A percentile compares a stretch with the other conserved stretches of the same genome.
Evolutionary conservation across 2,329 filamentous ascomycete species (phyloP).

Genomic region (Trichoderma harzianum): DNA sequence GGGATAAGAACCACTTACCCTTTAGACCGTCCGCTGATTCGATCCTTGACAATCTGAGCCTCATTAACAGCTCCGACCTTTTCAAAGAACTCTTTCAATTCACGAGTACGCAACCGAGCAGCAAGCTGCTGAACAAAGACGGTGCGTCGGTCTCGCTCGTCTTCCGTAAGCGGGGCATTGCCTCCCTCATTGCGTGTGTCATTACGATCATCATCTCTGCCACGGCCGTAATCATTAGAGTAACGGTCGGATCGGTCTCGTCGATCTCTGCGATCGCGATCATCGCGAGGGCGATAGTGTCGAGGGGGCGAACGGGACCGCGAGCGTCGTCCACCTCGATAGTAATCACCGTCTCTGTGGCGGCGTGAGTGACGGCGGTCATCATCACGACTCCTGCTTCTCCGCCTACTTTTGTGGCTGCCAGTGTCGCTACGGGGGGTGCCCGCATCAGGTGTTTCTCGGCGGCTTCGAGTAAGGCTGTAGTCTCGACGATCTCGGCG

Average conservation of each 20-base stretch:
- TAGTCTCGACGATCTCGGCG: slow-evolving; percentile 54
- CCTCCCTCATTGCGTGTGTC: slow-evolving; percentile 43
- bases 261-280: slow-evolving; percentile 49
- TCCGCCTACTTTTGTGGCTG: slow-evolving; percentile 77
- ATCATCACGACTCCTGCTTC: slow-evolving; percentile 75
- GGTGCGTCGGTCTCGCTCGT: slow-evolving; percentile 93
- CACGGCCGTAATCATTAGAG: slow-evolving; percentile 51
- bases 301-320: slow-evolving; percentile 69
- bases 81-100: slow-evolving; percentile 93
- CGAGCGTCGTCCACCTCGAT: slow-evolving; percentile 53
- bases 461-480: slow-evolving; percentile 46
- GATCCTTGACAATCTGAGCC: slow-evolving; percentile 97
- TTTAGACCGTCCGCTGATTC: slow-evolving; percentile 94
- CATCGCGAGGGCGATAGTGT: slow-evolving; percentile 54
- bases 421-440: slow-evolving; percentile 73
- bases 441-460: slow-evolving; percentile 55
- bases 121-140: slow-evolving; percentile 98
- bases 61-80: slow-evolving; percentile 93
- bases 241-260: slow-evolving; percentile 53
- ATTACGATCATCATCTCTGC: slow-evolving; percentile 47
- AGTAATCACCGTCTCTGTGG: slow-evolving; percentile 71
- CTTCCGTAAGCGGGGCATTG: slow-evolving; percentile 79
- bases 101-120: slow-evolving; percentile 84
- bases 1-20: slow-evolving; percentile 61
- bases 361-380: slow-evolving; percentile 71